Base-by-base conservation (phyloP, 2,329 filamentous ascomycete genomes). In the Didymella segeticola region DNA sequence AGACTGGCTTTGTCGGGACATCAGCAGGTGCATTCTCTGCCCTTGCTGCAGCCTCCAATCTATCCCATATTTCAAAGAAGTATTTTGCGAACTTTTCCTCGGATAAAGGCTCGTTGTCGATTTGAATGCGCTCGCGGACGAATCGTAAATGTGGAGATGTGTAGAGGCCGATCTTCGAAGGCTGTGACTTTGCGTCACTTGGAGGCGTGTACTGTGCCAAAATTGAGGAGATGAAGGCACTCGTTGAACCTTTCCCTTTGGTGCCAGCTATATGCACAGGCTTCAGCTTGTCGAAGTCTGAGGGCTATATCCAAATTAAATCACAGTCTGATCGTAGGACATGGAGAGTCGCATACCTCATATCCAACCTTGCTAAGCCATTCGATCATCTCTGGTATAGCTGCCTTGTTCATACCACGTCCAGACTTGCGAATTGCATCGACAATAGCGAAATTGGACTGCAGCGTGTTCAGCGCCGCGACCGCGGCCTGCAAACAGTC, bases 221-320 rank as follows among this genome's bases (percentile, higher is more conserved):
- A 58, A 96, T 90, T 2, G 87, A 87, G 12, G 91, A 91, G 17
- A 91, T 84, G 72, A 93, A 93, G 9, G 93, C 89, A 61, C 89
- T 91, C 0, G 91, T 92, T 2, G 90, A 95, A 33, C 93, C 93
- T 74, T 97, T 98, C 56, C 93, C 93, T 74, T 97, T 98, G 4
- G 93, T 97, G 11, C 93, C 93, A 1, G 93, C 90, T 38, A 98
- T 86, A 71, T 98, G 93, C 56, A 98, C 86, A 61, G 82, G 78
- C 54, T 83, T 87, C 57, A 89, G 68, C 9, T 70, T 75, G 58
- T 86, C 78, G 62, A 89, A 81, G 54, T 87, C 84, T 12, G 82
- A 80, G 15, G 86, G 84, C 85, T 88, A 25, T 4, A 34, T 8
- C 6, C 7, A 12, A 47, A 27, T 47, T 46, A 36, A 63, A 60